Base-by-base conservation (phyloP, 495 filamentous ascomycete genomes). In the Penicillium chermesinum region DNA sequence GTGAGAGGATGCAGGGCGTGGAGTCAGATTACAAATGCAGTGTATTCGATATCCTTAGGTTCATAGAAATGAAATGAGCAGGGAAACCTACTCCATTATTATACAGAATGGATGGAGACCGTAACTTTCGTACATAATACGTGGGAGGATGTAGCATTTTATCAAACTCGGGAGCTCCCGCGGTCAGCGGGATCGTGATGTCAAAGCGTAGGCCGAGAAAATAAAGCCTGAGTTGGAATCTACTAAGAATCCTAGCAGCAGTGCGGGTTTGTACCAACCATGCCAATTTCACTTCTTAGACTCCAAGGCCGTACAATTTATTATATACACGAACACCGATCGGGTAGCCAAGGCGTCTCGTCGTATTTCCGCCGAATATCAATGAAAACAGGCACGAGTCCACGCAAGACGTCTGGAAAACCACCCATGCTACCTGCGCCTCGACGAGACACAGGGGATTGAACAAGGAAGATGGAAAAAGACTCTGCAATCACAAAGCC, bases 251-350 rank as follows among this genome's bases (percentile, higher is more conserved):
- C n/a, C n/a, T n/a, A n/a, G n/a, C n/a, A n/a, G n/a, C n/a, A n/a
- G n/a, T n/a, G n/a, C n/a, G n/a, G n/a, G n/a, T n/a, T n/a, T n/a
- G n/a, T n/a, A n/a, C n/a, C n/a, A n/a, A n/a, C n/a, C n/a, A n/a
- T n/a, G n/a, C n/a, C n/a, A 30, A 30, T 5, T 13, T 30, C 14
- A 19, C 22, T 49, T 27, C 19, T 14, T 18, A 19, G 19, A 15
- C 18, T 22, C 25, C 21, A 19, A 13, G 17, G 25, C 44, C 20
- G 34, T 37, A 30, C 41, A 40, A 27, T 32, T 50, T 32, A 39
- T 40, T 51, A 51, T 51, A 46, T 51, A 51, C 48, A 51, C 36
- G 48, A 35, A 41, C 22, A 13, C 15, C 14, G 14, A 21, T 21
- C 13, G 18, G 35, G 14, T 13, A 17, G 35, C 6, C 35, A 37